Evolutionary conservation across 2,329 filamentous ascomycete species (phyloP).

Genomic region (Verticillium albo-atrum): DNA sequence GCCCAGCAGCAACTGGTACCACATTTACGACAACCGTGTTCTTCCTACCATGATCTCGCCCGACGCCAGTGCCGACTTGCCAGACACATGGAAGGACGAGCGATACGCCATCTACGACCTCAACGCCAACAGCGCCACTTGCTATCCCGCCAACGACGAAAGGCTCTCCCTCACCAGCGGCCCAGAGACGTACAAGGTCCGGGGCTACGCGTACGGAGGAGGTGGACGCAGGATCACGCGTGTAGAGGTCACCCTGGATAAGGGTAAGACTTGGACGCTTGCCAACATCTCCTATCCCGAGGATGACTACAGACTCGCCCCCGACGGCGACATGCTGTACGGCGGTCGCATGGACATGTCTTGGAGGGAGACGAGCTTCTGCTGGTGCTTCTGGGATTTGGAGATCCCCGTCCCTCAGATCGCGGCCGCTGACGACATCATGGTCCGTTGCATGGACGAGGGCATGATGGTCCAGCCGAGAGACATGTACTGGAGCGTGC

Average conservation of each 20-base stretch:
- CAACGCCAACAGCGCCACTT: slow-evolving; percentile 79
- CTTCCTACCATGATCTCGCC: slow-evolving; percentile 82
- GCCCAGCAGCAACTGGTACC: slow-evolving; percentile 91
- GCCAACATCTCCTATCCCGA: slow-evolving; percentile 79
- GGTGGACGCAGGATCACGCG: slow-evolving; percentile 80
- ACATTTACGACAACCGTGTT: slow-evolving; percentile 90
- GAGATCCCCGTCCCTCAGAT: slow-evolving; percentile 62
- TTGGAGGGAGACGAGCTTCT: slow-evolving; percentile 78
- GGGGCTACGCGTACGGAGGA: slow-evolving; percentile 84
- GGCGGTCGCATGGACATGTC: slow-evolving; percentile 76
- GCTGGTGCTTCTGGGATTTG: slow-evolving; percentile 89
- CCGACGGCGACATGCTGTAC: slow-evolving; percentile 59
- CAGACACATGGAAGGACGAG: slow-evolving; percentile 81
- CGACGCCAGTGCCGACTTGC: slow-evolving; percentile 69
- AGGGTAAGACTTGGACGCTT: slow-evolving; percentile 74
- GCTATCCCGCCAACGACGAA: slow-evolving; percentile 76
- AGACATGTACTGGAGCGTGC: slow-evolving; percentile 93
- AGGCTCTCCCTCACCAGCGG: slow-evolving; percentile 41
- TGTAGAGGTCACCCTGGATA: slow-evolving; percentile 79
- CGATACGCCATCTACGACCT: slow-evolving; percentile 91
- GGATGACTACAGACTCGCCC: slow-evolving; percentile 68
- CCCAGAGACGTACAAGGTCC: slow-evolving; percentile 53
- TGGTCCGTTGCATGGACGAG: slow-evolving; percentile 87
- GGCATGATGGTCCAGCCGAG: slow-evolving; percentile 79
- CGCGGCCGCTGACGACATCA: slow-evolving; percentile 61